phyloP scores from a whole-genome alignment of 108 stramenopile species.

The Discostella pseudostelligera region DNA sequence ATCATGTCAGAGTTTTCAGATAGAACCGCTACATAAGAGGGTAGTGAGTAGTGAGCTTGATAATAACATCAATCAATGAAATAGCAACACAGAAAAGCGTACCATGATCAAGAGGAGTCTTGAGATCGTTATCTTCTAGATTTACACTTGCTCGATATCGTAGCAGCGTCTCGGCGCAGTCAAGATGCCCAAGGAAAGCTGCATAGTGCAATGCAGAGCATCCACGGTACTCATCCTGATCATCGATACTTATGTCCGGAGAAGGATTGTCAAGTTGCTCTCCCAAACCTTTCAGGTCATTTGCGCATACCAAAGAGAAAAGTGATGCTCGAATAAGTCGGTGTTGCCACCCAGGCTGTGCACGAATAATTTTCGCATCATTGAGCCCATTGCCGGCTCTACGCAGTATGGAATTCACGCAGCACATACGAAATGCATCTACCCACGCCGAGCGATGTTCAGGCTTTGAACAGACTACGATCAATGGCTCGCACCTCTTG shows the following conservation, averaged over 20 bases:
- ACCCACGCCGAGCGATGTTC: conserved; percentile 39
- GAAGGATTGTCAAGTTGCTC: conserved; percentile 17
- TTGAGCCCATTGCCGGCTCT: conserved; percentile 10
- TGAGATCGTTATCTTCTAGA: conserved; percentile 24
- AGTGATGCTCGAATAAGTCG: conserved; percentile 24
- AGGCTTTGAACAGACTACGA: conserved; percentile 46
- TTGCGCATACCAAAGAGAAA: conserved; percentile 25
- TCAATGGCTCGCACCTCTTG: conserved; percentile 19
- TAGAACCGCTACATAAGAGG: conserved; percentile 8
- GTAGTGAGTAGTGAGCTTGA: background rate
- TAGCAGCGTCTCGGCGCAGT: conserved; percentile 28
- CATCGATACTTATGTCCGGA: conserved; percentile 6
- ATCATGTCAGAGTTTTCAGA: conserved; percentile 16
- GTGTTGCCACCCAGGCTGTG: conserved; percentile 37
- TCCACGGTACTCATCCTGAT: conserved; percentile 30
- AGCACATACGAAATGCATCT: conserved; percentile 32
- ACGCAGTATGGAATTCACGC: conserved; percentile 19
- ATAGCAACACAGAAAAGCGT: conserved; percentile 5
- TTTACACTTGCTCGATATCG: conserved; percentile 24
- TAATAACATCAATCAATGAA: background rate
- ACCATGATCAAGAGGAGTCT: conserved; percentile 45
- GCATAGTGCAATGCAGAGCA: conserved; percentile 46
- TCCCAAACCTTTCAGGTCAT: conserved; percentile 16
- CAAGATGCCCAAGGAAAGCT: conserved; percentile 17
- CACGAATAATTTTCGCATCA: conserved; percentile 1